Evolutionary conservation across 2,329 filamentous ascomycete genomes (phyloP), one percentile per base, ranked within the genome.

Genomic region (Neobulgaria alba): DNA sequence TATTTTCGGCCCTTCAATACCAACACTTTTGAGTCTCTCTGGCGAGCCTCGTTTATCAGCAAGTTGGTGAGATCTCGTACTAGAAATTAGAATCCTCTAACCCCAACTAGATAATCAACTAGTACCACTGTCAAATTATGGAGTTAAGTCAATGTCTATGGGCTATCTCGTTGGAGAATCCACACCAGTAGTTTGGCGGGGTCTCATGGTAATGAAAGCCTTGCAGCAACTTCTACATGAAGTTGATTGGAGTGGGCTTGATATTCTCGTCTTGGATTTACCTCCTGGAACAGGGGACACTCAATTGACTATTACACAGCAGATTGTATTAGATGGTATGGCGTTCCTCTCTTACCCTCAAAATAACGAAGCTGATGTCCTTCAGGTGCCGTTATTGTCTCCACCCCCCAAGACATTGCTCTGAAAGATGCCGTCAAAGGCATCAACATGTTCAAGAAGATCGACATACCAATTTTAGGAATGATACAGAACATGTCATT

Each of bases 71-170:
- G 23, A 26, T 26, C 23, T 21, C 9, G 14, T 16, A 26, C 5
- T 26, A 12, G 23, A 7, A 26, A 7, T 26, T 16, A 36, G 15
- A 34, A 26, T 18, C 32, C 37, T 53, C 56, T 60, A 51, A 61
- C 47, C 29, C n/a, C 36, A 18, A 10, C 12, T 47, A 85, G 77
- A 83, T 52, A 88, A 89, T 56, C 81, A 88, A 55, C 73, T 98
- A 3, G 57, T 96, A 2, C 92, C 92, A 0, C 66, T 98, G 17
- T 88, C 85, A 16, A 95, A 94, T 59, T 96, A 96, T 67, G 92
- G 92, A 30, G 75, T 98, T 42, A 93, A 93, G 64, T 93, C 88
- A 40, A 98, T 98, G 92, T 95, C 89, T 0, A 96, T 98, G 85
- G 92, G 92, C 36, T 96, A 95, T 51, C 73, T 98, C 1, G 79